Evolutionary conservation across 371 early-diverging fungal genomes (phyloP).

Genomic region (Apophysomyces sp.): DNA sequence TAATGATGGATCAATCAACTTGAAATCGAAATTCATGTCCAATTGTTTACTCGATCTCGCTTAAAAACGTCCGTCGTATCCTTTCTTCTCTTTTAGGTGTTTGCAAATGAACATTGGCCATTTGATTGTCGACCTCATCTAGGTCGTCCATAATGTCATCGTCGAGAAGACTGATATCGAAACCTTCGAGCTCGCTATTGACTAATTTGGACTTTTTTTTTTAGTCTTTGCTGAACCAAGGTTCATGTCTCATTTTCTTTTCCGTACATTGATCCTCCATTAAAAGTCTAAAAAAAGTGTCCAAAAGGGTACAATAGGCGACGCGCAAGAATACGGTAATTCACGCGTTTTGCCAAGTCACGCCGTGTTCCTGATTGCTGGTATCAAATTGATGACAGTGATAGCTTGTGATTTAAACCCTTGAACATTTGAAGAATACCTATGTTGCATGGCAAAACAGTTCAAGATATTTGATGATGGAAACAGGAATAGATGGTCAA

Average conservation of each 20-base stretch:
- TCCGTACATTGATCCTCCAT: no score
- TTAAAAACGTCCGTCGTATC: background rate
- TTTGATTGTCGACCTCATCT: slow-evolving; percentile 12
- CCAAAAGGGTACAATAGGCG: no score
- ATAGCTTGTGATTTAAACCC: no score
- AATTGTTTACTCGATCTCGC: background rate
- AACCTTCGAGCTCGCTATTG: slow-evolving; percentile 13
- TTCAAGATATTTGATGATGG: background rate
- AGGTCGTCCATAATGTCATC: slow-evolving; percentile 16
- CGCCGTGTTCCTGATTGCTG: no score
- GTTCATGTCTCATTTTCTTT: no score
- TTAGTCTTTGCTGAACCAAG: no score
- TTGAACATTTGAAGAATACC: no score
- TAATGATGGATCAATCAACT: background rate
- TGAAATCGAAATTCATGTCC: background rate
- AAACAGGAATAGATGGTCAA: background rate
- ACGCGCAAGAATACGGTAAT: no score
- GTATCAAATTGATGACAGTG: no score
- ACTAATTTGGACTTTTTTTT: no score
- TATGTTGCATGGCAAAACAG: no score
- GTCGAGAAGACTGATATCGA: slow-evolving; percentile 18
- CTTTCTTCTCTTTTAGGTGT: slow-evolving; percentile 5
- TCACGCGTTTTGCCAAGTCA: no score
- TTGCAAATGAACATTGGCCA: slow-evolving; percentile 23
- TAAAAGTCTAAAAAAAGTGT: background rate